A percentile compares a stretch with the other conserved stretches of the same genome.
Conservation (phyloP, 2,329 filamentous ascomycete species). For the Lecanicillium sp. region DNA sequence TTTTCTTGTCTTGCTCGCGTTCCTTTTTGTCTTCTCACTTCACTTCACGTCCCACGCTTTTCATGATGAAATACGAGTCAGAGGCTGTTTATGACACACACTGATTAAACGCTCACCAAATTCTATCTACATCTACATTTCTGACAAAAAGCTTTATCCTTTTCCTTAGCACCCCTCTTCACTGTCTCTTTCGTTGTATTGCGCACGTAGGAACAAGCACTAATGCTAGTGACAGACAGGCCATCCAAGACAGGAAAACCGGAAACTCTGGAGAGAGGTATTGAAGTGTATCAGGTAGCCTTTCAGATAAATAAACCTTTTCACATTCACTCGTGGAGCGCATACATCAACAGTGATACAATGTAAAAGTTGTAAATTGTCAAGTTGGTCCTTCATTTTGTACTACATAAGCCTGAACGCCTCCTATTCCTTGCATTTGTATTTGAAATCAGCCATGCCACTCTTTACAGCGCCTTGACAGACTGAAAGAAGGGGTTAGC, state of each 20-base stretch:
- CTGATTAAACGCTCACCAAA: slow-evolving; percentile 30
- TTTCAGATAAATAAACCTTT: too few relatives aligned
- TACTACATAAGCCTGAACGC: too few relatives aligned
- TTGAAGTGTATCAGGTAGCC: too few relatives aligned
- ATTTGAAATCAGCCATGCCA: too few relatives aligned
- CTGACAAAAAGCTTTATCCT: slow-evolving; percentile 2
- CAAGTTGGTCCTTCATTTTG: too few relatives aligned
- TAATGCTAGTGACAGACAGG: too few relatives aligned
- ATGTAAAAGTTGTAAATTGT: slow-evolving; percentile 1
- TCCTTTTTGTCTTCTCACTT: neutral
- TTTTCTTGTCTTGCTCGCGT: neutral
- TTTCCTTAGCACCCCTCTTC: neutral
- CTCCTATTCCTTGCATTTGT: too few relatives aligned
- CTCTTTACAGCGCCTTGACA: slow-evolving; percentile 47
- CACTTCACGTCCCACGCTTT: slow-evolving; percentile 11
- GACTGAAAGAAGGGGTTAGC: slow-evolving; percentile 65
- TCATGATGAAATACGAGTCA: slow-evolving; percentile 33
- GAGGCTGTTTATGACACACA: slow-evolving; percentile 40
- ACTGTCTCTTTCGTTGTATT: too few relatives aligned
- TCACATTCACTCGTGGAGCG: too few relatives aligned
- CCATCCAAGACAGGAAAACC: neutral
- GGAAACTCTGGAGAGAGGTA: neutral
- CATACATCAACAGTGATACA: neutral
- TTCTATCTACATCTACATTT: slow-evolving; percentile 17
- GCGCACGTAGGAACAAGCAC: too few relatives aligned